These are phyloP conservation scores for Aspergillus aculeatinus DNA, from an alignment of 2,329 filamentous ascomycete species.

Conservation along the genomic window DNA sequence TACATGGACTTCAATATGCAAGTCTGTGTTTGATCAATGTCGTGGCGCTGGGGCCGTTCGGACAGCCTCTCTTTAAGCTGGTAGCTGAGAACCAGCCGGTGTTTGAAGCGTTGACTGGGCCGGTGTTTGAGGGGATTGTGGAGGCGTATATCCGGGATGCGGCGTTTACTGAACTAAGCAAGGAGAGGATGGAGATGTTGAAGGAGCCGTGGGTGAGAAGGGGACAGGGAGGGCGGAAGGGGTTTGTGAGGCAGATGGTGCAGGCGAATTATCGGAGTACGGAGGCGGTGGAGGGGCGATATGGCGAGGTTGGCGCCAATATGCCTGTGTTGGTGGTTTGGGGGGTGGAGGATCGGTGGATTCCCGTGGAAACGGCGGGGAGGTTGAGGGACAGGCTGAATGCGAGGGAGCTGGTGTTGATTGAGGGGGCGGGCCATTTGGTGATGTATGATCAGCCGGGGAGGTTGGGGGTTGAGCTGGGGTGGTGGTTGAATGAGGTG, in stretches of 20 bases:
- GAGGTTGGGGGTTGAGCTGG: constrained; percentile 38
- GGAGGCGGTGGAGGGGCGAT: constrained; percentile 40
- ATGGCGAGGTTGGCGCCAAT: constrained; percentile 36
- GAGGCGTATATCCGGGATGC: constrained; percentile 43
- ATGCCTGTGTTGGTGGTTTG: constrained; percentile 47
- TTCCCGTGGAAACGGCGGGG: constrained; percentile 42
- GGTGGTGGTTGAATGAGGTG: no score
- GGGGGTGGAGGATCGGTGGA: constrained; percentile 48
- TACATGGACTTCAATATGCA: constrained; percentile 39
- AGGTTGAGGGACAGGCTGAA: constrained; percentile 31
- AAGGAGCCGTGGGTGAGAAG: constrained; percentile 38
- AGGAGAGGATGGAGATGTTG: constrained; percentile 37
- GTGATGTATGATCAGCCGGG: constrained; percentile 47
- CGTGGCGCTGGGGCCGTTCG: constrained; percentile 46
- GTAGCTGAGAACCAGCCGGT: constrained; percentile 36
- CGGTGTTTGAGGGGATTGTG: constrained; percentile 42
- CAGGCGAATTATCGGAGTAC: constrained; percentile 34
- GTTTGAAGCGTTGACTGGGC: constrained; percentile 36
- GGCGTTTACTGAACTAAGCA: constrained; percentile 28
- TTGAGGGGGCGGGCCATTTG: constrained; percentile 47
- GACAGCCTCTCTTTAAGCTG: constrained; percentile 46
- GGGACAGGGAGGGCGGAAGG: constrained; percentile 27
- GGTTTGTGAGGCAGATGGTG: constrained; percentile 44
- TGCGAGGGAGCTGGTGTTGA: constrained; percentile 25
- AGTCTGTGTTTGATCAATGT: constrained; percentile 47